Evolutionary conservation across 192 early-diverging fungal genomes (phyloP), one percentile per base, ranked within the genome.

Genomic region (Obelidium mucronatum): DNA sequence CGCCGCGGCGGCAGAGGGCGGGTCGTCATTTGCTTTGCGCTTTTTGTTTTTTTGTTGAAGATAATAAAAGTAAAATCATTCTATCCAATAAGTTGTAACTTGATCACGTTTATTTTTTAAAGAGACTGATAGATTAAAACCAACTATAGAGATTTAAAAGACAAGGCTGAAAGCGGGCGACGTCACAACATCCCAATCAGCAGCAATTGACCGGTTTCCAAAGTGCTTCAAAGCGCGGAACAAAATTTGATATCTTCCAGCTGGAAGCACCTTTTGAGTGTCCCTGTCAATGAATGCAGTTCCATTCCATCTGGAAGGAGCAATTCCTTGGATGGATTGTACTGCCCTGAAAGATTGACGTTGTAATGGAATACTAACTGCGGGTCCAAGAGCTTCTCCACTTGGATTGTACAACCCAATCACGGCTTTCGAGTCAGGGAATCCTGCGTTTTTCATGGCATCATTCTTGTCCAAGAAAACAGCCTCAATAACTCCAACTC

Each of bases 331-430:
- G 6, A 40, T 8, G 37, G 34, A 37, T 53, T 59, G 54, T 48
- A 6, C 69, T 2, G 61, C 28, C 4, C 11, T 34, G 67, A 39
- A 56, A 17, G 76, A 39, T 36, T 35, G 44, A 35, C 79, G 22
- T 35, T 39, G 34, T 26, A 33, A 36, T 35, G 6, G 37, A 13
- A 6, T 24, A 24, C 22, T 35, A 8, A 34, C 11, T 19, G 5
- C 39, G 26, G 15, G 6, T 13, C 30, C 39, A 35, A 36, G 15
- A 64, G 4, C 35, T 64, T 17, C 30, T 8, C 24, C 26, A 26
- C 8, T 26, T 26, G 8, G 26, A 31, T 58, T 24, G 0, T 58
- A 31, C 17, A 40, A 17, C 17, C 19, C 17, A 5, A 64, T 26
- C 30, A 19, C 11, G 22, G 62, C 62, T 13, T 24, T 34, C 30